phyloP scores from a whole-genome alignment of 2,329 filamentous ascomycete genomes.

The Thelonectria blattea region DNA sequence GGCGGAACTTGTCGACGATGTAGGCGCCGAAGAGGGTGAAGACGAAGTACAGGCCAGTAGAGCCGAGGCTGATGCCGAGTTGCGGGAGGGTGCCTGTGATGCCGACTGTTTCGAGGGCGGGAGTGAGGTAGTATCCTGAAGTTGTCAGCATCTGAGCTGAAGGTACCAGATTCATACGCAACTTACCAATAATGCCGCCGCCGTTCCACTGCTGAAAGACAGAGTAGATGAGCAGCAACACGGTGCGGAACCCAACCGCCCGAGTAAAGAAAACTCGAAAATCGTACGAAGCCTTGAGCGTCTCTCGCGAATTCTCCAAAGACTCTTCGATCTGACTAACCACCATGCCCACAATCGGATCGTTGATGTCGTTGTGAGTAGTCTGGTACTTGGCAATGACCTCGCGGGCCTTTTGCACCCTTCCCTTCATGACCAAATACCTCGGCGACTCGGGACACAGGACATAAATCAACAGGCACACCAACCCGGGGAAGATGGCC shows the following conservation, averaged over 20 bases:
- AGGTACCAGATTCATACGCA: background rate
- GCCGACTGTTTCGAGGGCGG: conserved; percentile 26
- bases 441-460: conserved; percentile 34
- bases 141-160: background rate
- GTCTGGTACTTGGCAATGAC: conserved; percentile 31
- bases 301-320: conserved; percentile 22
- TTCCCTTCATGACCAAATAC: conserved; percentile 34
- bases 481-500: conserved; percentile 27
- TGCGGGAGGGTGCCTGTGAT: conserved; percentile 26
- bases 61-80: conserved; percentile 30
- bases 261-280: conserved; percentile 34
- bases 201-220: conserved; percentile 32
- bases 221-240: conserved; percentile 27
- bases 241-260: conserved; percentile 22
- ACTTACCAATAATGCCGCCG: conserved; percentile 1
- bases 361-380: conserved; percentile 26
- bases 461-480: conserved; percentile 30
- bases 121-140: conserved; percentile 29
- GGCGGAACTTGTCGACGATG: conserved; percentile 28
- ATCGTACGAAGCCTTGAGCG: conserved; percentile 26
- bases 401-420: conserved; percentile 28
- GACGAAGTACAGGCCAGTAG: conserved; percentile 32
- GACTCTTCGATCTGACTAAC: conserved; percentile 33
- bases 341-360: conserved; percentile 29
- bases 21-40: conserved; percentile 32